Evolutionary conservation across 495 filamentous ascomycete species (phyloP).

Genomic region (Chaetomium tenue): DNA sequence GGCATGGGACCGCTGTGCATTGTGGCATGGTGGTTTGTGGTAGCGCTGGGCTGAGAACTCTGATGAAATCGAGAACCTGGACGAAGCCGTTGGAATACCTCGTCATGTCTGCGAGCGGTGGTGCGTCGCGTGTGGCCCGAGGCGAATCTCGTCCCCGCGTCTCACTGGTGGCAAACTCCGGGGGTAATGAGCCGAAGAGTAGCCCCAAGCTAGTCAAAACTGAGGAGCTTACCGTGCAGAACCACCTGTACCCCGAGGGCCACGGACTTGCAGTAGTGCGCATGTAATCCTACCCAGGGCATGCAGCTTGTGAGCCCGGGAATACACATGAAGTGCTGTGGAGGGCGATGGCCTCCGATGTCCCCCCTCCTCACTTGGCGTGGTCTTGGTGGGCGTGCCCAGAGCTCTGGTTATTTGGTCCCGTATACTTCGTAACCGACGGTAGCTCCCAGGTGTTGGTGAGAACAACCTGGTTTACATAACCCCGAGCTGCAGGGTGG

Average conservation of each 20-base stretch:
- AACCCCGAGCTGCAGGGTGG: neutral
- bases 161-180: conserved; percentile 20
- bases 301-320: conserved; percentile 24
- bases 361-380: conserved; percentile 11
- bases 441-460: neutral
- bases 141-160: conserved; percentile 20
- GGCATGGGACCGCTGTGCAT: neutral
- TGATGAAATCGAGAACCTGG: conserved; percentile 1
- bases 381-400: neutral
- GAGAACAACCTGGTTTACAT: neutral
- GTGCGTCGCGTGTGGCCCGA: conserved; percentile 24
- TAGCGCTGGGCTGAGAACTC: conserved; percentile 10
- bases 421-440: neutral
- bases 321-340: conserved; percentile 5
- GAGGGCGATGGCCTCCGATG: neutral
- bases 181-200: conserved; percentile 23
- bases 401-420: neutral
- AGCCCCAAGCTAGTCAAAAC: conserved; percentile 13
- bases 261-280: conserved; percentile 4
- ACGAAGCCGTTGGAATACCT: conserved; percentile 5
- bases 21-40: neutral
- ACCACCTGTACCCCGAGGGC: conserved; percentile 2
- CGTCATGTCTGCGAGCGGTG: conserved; percentile 16
- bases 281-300: conserved; percentile 16
- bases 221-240: conserved; percentile 4